Conservation (phyloP, 495 filamentous ascomycete genomes). For the Aspergillus egyptiacus region DNA sequence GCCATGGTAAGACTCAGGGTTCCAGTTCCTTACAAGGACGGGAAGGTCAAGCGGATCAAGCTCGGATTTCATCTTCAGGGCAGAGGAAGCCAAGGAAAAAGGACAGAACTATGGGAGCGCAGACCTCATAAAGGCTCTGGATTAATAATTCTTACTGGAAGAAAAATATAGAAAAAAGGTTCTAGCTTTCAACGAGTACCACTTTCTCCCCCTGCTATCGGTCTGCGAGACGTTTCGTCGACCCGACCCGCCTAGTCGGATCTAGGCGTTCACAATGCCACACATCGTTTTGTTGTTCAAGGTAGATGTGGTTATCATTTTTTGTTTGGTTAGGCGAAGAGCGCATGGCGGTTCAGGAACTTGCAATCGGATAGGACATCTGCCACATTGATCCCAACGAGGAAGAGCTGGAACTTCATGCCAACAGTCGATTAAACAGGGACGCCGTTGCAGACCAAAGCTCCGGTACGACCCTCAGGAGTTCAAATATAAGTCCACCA, state of each 20-base stretch:
- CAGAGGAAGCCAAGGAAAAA: conserved; percentile 4
- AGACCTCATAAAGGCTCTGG: not conserved
- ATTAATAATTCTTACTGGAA: not conserved
- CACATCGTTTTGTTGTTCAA: not conserved
- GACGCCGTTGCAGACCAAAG: conserved; percentile 35
- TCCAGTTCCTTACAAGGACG: not conserved
- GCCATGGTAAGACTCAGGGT: not conserved
- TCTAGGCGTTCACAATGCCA: not conserved
- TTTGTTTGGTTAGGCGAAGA: not conserved
- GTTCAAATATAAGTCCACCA: conserved; percentile 77
- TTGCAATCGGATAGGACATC: not conserved
- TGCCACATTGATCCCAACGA: not conserved
- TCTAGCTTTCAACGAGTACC: not conserved
- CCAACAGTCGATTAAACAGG: conserved; percentile 12
- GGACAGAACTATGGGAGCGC: not conserved
- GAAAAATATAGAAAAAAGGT: not conserved
- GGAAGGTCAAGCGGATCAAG: not conserved
- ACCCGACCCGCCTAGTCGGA: not conserved
- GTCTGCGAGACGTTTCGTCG: not conserved
- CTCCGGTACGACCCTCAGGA: conserved; percentile 66
- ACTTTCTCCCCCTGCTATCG: no score
- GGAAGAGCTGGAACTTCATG: not conserved
- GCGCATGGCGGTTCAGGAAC: not conserved
- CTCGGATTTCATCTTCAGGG: not conserved
- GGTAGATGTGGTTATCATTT: not conserved